These are phyloP conservation scores for Pseudoscleropodium purum DNA, from an alignment of 225 moss, liverwort and hornwort genomes.

Conservation along the genomic window DNA sequence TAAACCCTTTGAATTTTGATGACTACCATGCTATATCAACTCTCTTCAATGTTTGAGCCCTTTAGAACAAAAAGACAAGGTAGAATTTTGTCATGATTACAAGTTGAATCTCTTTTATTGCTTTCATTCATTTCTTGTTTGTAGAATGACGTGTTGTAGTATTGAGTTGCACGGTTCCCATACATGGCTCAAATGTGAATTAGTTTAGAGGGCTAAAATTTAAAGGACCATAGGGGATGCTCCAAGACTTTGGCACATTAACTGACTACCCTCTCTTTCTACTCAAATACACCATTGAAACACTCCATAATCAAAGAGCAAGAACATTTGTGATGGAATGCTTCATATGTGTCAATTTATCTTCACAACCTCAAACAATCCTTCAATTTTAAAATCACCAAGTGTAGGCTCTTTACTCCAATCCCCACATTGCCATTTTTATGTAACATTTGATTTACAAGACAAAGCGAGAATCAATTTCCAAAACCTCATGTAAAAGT, in stretches of 20 bases:
- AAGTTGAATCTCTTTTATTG: not conserved
- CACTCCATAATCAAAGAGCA: not conserved
- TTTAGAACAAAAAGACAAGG: not conserved
- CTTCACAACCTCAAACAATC: not conserved
- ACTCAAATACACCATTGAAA: not conserved
- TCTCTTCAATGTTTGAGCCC: not conserved
- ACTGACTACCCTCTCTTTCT: not conserved
- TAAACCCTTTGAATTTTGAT: fast-evolving
- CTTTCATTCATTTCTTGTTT: not conserved
- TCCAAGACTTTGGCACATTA: not conserved
- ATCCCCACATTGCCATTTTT: not conserved
- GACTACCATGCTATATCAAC: fast-evolving
- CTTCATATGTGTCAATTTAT: not conserved
- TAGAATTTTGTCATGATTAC: not conserved
- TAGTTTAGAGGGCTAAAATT: fast-evolving
- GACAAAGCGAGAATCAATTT: not conserved
- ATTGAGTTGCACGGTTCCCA: not conserved
- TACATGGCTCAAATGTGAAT: not conserved
- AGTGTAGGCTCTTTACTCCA: too few relatives aligned
- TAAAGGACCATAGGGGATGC: not conserved
- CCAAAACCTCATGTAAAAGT: not conserved
- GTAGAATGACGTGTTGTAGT: fast-evolving
- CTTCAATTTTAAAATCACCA: too few relatives aligned
- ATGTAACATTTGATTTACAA: not conserved
- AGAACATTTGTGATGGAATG: not conserved